Conservation (phyloP, 202 grass and related monocot genomes). For the Schoenoplectus triqueter region DNA sequence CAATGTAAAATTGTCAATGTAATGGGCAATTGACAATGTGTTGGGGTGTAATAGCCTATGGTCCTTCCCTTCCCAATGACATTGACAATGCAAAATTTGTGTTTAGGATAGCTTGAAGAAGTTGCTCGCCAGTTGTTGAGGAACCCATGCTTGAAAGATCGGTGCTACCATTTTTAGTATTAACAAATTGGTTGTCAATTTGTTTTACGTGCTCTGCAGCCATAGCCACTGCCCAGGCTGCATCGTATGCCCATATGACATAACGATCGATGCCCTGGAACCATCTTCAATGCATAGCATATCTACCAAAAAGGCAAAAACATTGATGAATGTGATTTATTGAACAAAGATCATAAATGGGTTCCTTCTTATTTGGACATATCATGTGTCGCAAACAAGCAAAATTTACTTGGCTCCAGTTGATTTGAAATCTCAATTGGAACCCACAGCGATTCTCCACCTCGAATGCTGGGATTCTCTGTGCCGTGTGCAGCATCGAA, state of each 20-base stretch:
- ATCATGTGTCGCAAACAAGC: no score
- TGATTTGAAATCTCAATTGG: no score
- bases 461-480: no score
- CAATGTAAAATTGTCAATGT: no score
- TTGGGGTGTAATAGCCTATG: slow-evolving; percentile 65
- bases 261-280: slow-evolving; percentile 42
- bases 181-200: slow-evolving; percentile 40
- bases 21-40: slow-evolving; percentile 51
- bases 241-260: slow-evolving; percentile 75
- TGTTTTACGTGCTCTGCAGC: slow-evolving; percentile 46
- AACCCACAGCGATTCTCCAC: no score
- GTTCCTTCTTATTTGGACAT: neutral
- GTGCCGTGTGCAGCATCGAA: no score
- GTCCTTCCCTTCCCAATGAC: slow-evolving; percentile 45
- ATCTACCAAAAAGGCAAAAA: neutral
- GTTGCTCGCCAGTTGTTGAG: slow-evolving; percentile 44
- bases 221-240: slow-evolving; percentile 66
- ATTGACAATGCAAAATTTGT: slow-evolving; percentile 55
- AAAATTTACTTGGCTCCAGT: no score
- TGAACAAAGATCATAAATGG: neutral
- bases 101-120: slow-evolving; percentile 42
- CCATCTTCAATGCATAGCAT: neutral
- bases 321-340: neutral
- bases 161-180: slow-evolving; percentile 35
- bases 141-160: slow-evolving; percentile 56